Evolutionary conservation across 2,329 filamentous ascomycete genomes (phyloP).

Genomic region (Xylaria sp.): DNA sequence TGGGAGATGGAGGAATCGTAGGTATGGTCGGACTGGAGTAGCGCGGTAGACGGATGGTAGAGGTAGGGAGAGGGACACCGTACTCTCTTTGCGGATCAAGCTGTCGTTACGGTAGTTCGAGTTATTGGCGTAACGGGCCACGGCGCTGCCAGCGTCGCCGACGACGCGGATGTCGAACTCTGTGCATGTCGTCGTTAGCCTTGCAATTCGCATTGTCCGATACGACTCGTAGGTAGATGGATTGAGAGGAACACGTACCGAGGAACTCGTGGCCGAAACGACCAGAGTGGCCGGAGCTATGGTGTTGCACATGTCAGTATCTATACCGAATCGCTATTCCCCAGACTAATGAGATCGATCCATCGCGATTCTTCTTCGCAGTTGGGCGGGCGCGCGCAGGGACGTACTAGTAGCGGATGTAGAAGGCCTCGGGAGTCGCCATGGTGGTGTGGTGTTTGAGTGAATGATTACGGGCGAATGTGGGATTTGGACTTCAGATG

Average conservation of each 20-base stretch:
- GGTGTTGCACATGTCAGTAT: conserved; percentile 9
- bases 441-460: conserved; percentile 10
- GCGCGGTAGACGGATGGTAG: background rate
- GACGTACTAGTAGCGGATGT: conserved; percentile 92
- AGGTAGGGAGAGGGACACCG: conserved; percentile 33
- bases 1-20: background rate
- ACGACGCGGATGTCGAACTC: conserved; percentile 95
- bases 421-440: conserved; percentile 72
- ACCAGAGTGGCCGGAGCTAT: conserved; percentile 91
- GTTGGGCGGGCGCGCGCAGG: too few relatives aligned
- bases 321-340: too few relatives aligned
- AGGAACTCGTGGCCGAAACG: conserved; percentile 98
- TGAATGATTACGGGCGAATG: background rate
- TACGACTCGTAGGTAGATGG: background rate
- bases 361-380: too few relatives aligned
- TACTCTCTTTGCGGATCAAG: conserved; percentile 98
- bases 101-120: conserved; percentile 99
- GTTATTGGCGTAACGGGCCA: conserved; percentile 97
- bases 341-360: too few relatives aligned
- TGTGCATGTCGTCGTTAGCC: conserved; percentile 36
- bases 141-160: conserved; percentile 86
- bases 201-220: too few relatives aligned
- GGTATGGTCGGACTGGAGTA: too few relatives aligned
- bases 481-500: too few relatives aligned
- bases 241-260: conserved; percentile 49